A percentile compares a stretch with the other conserved stretches of the same genome.
Conservation (phyloP, 2,329 filamentous ascomycete species). For the Didymella pinodella region DNA sequence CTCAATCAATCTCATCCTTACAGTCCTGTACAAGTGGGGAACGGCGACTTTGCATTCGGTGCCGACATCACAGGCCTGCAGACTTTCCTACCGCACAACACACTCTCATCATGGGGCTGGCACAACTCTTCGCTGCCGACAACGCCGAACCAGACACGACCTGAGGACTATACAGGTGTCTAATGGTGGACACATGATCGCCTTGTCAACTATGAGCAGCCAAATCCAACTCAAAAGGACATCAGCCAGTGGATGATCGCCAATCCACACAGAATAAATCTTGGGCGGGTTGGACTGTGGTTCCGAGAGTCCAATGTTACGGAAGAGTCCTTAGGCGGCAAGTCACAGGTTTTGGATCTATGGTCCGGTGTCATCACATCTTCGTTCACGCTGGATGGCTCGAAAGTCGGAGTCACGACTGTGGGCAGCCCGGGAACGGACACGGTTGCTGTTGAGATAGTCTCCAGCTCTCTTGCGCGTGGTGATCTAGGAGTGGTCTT, state of each 20-base stretch:
- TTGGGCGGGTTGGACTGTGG: conserved; percentile 59
- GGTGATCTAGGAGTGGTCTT: conserved; percentile 58
- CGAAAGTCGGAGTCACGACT: neutral
- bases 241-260: conserved; percentile 63
- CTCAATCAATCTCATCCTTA: conserved; percentile 59
- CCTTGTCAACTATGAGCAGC: conserved; percentile 55
- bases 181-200: conserved; percentile 57
- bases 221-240: conserved; percentile 51
- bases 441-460: conserved; percentile 1
- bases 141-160: conserved; percentile 45
- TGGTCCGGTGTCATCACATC: conserved; percentile 6
- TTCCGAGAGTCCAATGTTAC: conserved; percentile 53
- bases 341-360: conserved; percentile 3
- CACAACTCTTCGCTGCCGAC: conserved; percentile 56
- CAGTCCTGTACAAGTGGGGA: conserved; percentile 62
- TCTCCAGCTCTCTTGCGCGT: conserved; percentile 33
- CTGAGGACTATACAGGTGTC: conserved; percentile 52
- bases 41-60: conserved; percentile 59
- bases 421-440: conserved; percentile 5
- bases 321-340: conserved; percentile 51
- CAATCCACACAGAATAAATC: conserved; percentile 62
- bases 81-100: conserved; percentile 55
- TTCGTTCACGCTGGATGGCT: neutral
- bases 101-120: conserved; percentile 57
- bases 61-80: conserved; percentile 58